Evolutionary conservation across 495 filamentous ascomycete genomes (phyloP), one percentile per base, ranked within the genome.

Genomic region (Neurospora intermedia): DNA sequence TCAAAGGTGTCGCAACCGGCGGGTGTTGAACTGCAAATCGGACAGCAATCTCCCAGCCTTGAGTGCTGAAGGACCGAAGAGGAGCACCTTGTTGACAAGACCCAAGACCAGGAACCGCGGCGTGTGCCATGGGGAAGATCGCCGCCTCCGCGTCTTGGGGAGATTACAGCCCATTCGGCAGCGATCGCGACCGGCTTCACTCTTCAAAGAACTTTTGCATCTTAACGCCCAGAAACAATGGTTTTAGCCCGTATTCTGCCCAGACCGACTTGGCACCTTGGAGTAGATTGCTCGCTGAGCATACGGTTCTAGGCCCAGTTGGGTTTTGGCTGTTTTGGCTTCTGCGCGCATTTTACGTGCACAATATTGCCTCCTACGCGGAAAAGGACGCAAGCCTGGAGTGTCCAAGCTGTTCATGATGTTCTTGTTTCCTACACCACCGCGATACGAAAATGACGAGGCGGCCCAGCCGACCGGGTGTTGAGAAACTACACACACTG

Each of bases 191-290:
- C 54, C 54, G 15, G 54, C 54, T 66, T 66, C 54, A 35, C 15
- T 35, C 8, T 66, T 35, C 11, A 40, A 42, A 43, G 71, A 42
- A 71, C 20, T 73, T 70, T 54, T 43, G 40, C 48, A 43, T 71
- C 71, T 72, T 73, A 76, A 73, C 70, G 78, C 78, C 77, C 75
- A 80, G 78, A 77, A 43, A 72, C 74, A 77, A 75, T 70, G 69
- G 75, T 77, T 77, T 77, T 76, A 69, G 46, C 71, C 41, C 38
- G 69, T 73, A 72, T 71, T 66, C 72, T 38, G 73, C 27, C 75
- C 70, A 79, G 69, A 27, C 43, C 69, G 16, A 42, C 79, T 81
- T 80, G 78, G 79, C 79, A 78, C 78, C 76, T 80, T 78, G 79
- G 73, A 76, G 75, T 73, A 81, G 74, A 78, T 77, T 79, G 73